Evolutionary conservation across 2,329 filamentous ascomycete species (phyloP).

Genomic region (Pyrenophora seminiperda): DNA sequence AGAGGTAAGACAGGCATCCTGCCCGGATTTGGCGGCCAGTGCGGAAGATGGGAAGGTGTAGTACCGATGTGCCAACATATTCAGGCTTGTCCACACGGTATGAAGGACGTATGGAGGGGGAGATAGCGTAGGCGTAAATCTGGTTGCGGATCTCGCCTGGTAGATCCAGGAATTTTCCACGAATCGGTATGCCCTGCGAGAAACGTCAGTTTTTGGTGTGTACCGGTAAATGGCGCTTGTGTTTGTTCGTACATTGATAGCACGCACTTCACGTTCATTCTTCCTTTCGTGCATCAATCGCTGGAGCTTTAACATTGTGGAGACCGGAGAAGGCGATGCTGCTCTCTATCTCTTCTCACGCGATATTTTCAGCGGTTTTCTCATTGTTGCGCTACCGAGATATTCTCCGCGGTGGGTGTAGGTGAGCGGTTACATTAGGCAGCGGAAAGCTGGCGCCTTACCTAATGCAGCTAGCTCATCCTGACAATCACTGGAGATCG

Average conservation of each 20-base stretch:
- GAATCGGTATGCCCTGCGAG: neutral
- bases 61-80: constrained; percentile 15
- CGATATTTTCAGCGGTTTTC: neutral
- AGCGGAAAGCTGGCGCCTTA: neutral
- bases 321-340: too few relatives aligned
- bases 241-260: too few relatives aligned
- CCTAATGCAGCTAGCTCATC: constrained; percentile 1
- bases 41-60: constrained; percentile 26
- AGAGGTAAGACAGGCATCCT: constrained; percentile 29
- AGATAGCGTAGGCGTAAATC: constrained; percentile 25
- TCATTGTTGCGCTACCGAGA: too few relatives aligned
- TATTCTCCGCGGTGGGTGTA: neutral
- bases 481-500: neutral
- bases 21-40: constrained; percentile 24
- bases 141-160: constrained; percentile 33
- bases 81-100: constrained; percentile 3
- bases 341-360: too few relatives aligned
- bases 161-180: constrained; percentile 19
- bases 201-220: neutral
- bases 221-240: neutral
- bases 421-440: neutral
- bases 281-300: too few relatives aligned
- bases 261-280: neutral
- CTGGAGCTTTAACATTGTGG: too few relatives aligned
- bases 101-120: constrained; percentile 4